phyloP scores from a whole-genome alignment of 352 stramenopile genomes.

The Phytophthora megakarya region DNA sequence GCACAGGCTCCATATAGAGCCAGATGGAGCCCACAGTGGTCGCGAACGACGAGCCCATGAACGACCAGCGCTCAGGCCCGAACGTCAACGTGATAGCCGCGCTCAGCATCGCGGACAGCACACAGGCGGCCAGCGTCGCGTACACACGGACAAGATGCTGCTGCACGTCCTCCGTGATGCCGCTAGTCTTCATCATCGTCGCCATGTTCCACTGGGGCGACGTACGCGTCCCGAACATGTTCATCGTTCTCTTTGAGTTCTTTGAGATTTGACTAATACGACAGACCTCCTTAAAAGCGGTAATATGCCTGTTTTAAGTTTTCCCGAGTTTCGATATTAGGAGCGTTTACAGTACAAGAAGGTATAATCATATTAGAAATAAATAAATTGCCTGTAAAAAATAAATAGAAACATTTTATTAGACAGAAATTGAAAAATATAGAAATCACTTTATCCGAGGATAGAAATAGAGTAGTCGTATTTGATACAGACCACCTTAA shows the following conservation, averaged over 20 bases:
- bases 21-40: slow-evolving; percentile 61
- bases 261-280: slow-evolving; percentile 29
- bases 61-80: slow-evolving; percentile 43
- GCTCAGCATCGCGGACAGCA: slow-evolving; percentile 58
- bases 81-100: slow-evolving; percentile 46
- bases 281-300: no score
- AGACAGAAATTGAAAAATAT: no score
- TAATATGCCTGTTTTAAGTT: no score
- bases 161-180: slow-evolving; percentile 68
- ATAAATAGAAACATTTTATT: no score
- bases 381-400: no score
- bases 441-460: no score
- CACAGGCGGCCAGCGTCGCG: slow-evolving; percentile 62
- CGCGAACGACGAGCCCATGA: slow-evolving; percentile 53
- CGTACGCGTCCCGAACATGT: slow-evolving; percentile 38
- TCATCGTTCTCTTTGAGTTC: slow-evolving; percentile 17
- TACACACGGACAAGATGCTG: slow-evolving; percentile 76
- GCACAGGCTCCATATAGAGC: slow-evolving; percentile 58
- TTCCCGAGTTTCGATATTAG: no score
- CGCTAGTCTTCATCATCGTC: slow-evolving; percentile 74
- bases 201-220: slow-evolving; percentile 52
- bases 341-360: no score
- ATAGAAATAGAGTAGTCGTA: no score
- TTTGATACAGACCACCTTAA: no score
- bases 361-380: no score